Percentiles rank a stretch among this genome's conserved stretches.
These are phyloP conservation scores for Dendrocalamus latiflorus DNA, from an alignment of 202 grass and related monocot genomes.

Conservation along the genomic window DNA sequence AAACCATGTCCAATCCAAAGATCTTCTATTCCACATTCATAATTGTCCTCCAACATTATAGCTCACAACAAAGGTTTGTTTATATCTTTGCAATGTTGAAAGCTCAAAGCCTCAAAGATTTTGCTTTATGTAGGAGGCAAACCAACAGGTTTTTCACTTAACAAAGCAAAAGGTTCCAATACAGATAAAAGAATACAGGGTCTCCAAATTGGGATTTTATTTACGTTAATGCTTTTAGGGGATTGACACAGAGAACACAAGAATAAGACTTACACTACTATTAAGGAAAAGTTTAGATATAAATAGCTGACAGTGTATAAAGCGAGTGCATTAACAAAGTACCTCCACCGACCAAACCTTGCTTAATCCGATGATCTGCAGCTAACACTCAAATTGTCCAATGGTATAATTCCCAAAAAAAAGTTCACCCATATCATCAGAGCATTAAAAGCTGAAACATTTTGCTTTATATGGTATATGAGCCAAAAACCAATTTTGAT, in stretches of 20 bases:
- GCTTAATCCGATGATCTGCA: not conserved
- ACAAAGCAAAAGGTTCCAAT: not conserved
- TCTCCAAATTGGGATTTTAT: not conserved
- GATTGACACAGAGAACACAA: not conserved
- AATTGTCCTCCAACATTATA: not conserved
- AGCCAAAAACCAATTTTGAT: not conserved
- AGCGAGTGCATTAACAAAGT: slow-evolving; percentile 4
- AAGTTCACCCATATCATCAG: not conserved
- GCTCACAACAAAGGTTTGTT: not conserved
- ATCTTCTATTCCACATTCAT: not conserved
- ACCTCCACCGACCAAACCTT: not conserved
- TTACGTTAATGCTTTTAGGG: not conserved
- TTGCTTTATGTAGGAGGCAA: not conserved
- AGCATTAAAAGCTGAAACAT: not conserved
- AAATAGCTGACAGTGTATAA: not conserved
- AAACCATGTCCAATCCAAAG: not conserved
- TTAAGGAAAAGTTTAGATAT: not conserved
- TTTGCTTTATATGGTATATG: not conserved
- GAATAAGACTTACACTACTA: not conserved
- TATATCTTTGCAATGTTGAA: not conserved
- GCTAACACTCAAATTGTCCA: not conserved
- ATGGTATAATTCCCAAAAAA: not conserved
- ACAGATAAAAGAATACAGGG: not conserved
- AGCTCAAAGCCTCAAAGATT: not conserved
- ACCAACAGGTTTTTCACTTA: not conserved